A percentile compares a stretch with the other conserved stretches of the same genome.
Evolutionary conservation across 257 asterid genomes (phyloP).

Genomic region (Apocynum venetum): DNA sequence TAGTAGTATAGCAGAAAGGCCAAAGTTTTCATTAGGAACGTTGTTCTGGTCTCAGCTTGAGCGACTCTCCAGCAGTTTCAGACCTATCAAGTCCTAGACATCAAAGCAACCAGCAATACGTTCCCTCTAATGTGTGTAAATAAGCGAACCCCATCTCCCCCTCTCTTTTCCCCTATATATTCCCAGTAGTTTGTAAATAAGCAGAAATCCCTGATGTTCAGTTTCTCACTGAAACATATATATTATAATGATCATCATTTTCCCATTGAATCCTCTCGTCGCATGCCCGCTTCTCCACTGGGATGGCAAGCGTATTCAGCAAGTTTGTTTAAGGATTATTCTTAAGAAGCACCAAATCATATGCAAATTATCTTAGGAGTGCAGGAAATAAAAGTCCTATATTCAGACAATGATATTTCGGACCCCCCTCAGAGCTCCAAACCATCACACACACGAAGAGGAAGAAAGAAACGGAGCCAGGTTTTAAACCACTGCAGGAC

Average conservation of each 20-base stretch:
- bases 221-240: neutral
- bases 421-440: no score
- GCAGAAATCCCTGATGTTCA: neutral
- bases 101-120: neutral
- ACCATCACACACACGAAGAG: neutral
- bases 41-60: slow-evolving; percentile 77
- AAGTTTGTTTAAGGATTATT: neutral
- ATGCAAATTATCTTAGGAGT: neutral
- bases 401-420: neutral
- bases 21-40: slow-evolving; percentile 53
- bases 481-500: no score
- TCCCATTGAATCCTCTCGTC: neutral
- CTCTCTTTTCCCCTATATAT: neutral
- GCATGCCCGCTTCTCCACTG: neutral
- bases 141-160: neutral
- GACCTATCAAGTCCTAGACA: slow-evolving; percentile 41
- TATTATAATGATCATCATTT: slow-evolving; percentile 9
- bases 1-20: slow-evolving; percentile 24
- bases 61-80: slow-evolving; percentile 60
- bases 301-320: neutral
- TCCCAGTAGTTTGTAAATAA: slow-evolving; percentile 3
- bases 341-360: neutral
- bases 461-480: neutral
- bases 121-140: neutral
- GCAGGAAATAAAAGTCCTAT: neutral